Evolutionary conservation across 2,329 filamentous ascomycete genomes (phyloP), one percentile per base, ranked within the genome.

Genomic region (Volutella citrinella): DNA sequence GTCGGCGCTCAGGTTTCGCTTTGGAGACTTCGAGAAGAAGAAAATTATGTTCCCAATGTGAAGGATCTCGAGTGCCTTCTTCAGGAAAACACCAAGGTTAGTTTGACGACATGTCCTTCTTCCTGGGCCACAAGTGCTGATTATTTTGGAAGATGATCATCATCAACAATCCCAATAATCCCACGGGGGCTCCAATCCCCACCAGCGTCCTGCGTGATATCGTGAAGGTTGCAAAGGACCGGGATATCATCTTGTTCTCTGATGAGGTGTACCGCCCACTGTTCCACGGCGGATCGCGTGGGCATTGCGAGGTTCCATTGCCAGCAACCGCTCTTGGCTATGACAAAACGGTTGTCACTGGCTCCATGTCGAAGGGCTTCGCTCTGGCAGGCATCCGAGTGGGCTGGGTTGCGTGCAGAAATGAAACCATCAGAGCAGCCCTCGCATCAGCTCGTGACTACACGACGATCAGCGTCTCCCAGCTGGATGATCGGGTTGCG

Each of bases 231-330:
- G 85, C 86, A 4, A 65, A 69, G 34, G 64, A 74, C 22, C 72
- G 77, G 22, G 69, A 73, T 34, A 80, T 93, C 34, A 77, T 75
- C 30, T 65, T 95, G 33, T 68, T 91, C 38, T 76, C 76, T 7
- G 87, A 94, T 52, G 87, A 95, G 63, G 87, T 93, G 16, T 95
- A 91, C 60, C 75, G 85, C 2, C 89, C 88, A 0, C 68, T 95
- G 4, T 94, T 89, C 66, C 87, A 94, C 59, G 69, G 75, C 19
- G 46, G 48, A 37, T 48, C 72, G 14, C 58, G 88, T 19, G 36
- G 72, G 82, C 27, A 36, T 11, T 39, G 34, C 9, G 38, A 49
- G 74, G 75, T 76, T 4, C 82, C 84, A 0, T 88, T 86, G 0
- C 48, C 56, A 10, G 70, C 82, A 10, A 68, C 89, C 1, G 78